These are phyloP conservation scores for Stropharia rugosoannulata DNA, from an alignment of 768 basidiomycete species.

Conservation along the genomic window DNA sequence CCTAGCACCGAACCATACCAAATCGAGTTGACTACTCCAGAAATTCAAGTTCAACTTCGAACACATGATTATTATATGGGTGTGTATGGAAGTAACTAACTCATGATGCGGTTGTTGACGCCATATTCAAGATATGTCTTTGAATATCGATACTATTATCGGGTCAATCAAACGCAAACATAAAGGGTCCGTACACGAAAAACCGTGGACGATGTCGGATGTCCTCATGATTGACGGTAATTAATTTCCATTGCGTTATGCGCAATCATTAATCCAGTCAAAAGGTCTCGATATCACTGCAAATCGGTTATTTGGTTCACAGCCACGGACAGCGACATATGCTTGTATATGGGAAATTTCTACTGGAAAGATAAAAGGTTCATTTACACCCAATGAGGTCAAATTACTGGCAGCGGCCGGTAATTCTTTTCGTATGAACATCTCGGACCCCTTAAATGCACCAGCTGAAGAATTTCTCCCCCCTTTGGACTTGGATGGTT, in stretches of 20 bases:
- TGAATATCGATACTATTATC: conserved; percentile 66
- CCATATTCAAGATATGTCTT: conserved; percentile 62
- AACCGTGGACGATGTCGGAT: conserved; percentile 14
- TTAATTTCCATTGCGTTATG: background rate
- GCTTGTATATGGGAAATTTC: conserved; percentile 91
- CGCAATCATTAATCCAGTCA: background rate
- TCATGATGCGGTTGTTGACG: background rate
- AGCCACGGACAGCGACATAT: conserved; percentile 82
- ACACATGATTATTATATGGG: conserved; percentile 91
- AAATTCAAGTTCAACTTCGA: conserved; percentile 73
- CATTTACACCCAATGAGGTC: conserved; percentile 54
- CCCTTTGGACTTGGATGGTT: conserved; percentile 76
- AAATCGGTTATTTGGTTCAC: conserved; percentile 87
- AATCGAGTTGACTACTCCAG: conserved; percentile 57
- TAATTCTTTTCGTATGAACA: conserved; percentile 66
- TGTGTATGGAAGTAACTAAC: conserved; percentile 22
- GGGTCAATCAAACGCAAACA: conserved; percentile 50
- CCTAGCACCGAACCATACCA: conserved; percentile 1
- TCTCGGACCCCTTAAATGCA: conserved; percentile 74
- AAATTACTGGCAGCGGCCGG: conserved; percentile 50
- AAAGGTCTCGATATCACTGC: conserved; percentile 80
- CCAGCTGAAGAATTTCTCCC: conserved; percentile 69
- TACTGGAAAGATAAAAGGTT: conserved; percentile 61
- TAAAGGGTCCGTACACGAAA: conserved; percentile 31
- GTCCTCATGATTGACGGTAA: conserved; percentile 53